A percentile compares a stretch with the other conserved stretches of the same genome.
phyloP scores from a whole-genome alignment of 2,329 filamentous ascomycete species.

The Talaromyces sp. region DNA sequence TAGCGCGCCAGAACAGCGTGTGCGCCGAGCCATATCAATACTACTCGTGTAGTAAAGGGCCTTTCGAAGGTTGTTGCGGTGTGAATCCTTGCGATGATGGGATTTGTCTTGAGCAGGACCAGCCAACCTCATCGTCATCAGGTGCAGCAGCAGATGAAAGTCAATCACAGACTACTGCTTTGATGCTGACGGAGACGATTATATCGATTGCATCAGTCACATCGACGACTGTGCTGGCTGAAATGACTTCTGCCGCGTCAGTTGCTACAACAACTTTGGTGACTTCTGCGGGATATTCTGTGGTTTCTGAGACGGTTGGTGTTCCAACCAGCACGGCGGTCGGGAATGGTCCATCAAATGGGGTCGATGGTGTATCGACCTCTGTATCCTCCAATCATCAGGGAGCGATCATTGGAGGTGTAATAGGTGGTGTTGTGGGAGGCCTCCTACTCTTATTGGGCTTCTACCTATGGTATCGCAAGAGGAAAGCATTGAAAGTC shows the following conservation, averaged over 20 bases:
- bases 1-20: neutral
- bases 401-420: slow-evolving; percentile 26
- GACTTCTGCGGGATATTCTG: neutral
- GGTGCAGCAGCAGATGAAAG: neutral
- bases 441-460: slow-evolving; percentile 19
- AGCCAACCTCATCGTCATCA: neutral
- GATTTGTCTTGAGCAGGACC: slow-evolving; percentile 27
- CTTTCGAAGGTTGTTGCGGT: slow-evolving; percentile 34
- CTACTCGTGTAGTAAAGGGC: slow-evolving; percentile 10
- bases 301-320: neutral
- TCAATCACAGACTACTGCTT: neutral
- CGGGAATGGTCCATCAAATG: neutral
- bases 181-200: neutral
- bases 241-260: neutral
- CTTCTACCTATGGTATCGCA: slow-evolving; percentile 21
- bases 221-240: neutral
- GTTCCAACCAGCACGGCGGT: neutral
- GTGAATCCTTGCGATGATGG: slow-evolving; percentile 31
- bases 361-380: neutral
- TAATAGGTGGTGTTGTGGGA: slow-evolving; percentile 20
- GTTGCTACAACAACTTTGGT: neutral
- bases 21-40: slow-evolving; percentile 8
- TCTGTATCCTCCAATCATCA: neutral
- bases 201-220: neutral
- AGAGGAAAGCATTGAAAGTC: slow-evolving; percentile 19